phyloP scores from a whole-genome alignment of 2,329 filamentous ascomycete genomes.

The Blastomyces emzantsi region DNA sequence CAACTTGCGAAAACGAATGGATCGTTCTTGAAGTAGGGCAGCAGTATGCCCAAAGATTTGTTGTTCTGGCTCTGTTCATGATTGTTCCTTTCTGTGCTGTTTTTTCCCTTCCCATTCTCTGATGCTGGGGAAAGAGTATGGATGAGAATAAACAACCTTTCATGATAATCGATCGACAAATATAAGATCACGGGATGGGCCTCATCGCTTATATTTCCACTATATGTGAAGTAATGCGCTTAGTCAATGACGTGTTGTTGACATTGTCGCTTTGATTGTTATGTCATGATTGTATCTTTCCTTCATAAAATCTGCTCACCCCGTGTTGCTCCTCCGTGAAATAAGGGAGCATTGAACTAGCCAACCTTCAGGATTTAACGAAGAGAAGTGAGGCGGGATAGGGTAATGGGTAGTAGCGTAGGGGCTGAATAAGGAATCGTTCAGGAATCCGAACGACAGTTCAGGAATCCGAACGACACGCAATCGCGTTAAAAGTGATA shows the following conservation, averaged over 20 bases:
- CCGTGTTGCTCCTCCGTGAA: not conserved
- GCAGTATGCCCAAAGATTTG: not conserved
- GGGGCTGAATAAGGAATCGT: not conserved
- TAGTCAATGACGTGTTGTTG: not conserved
- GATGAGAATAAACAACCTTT: not conserved
- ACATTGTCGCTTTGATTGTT: not conserved
- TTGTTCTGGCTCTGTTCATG: not conserved
- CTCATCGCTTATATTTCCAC: not conserved
- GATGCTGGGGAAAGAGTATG: not conserved
- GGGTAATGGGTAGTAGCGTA: not conserved
- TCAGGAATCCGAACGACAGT: not conserved
- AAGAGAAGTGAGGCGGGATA: not conserved
- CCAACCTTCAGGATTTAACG: not conserved
- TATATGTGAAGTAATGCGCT: not conserved
- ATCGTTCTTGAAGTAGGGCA: constrained; percentile 36
- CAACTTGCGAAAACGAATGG: constrained; percentile 44
- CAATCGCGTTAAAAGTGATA: not conserved
- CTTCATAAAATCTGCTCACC: not conserved
- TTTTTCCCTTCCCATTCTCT: not conserved
- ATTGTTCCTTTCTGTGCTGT: not conserved
- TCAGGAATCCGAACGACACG: not conserved
- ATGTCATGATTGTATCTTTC: not conserved
- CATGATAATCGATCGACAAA: not conserved
- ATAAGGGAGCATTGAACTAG: not conserved
- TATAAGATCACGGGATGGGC: not conserved